Evolutionary conservation across 306 rosid genomes (phyloP).

Genomic region (Argentina anserina): DNA sequence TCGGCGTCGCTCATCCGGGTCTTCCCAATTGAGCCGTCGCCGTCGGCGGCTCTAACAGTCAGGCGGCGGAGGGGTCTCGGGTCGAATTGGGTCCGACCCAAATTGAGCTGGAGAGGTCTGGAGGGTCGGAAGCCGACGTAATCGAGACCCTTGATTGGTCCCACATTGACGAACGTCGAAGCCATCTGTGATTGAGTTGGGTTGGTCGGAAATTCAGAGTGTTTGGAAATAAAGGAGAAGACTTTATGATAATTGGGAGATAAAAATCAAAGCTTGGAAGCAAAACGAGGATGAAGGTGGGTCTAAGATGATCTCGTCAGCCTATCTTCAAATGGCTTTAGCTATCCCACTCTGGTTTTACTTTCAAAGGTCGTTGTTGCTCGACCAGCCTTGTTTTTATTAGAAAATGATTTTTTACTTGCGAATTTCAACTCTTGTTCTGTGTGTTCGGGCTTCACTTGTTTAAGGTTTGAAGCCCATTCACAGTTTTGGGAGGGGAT

Average conservation of each 20-base stretch:
- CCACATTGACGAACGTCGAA: conserved; percentile 45
- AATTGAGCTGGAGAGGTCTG: conserved; percentile 22
- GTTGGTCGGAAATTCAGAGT: background rate
- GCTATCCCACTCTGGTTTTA: background rate
- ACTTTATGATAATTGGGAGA: conserved; percentile 1
- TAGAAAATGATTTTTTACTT: background rate
- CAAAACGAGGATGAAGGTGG: background rate
- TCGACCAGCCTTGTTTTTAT: background rate
- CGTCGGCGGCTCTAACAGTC: conserved; percentile 46
- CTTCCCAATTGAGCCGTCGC: conserved; percentile 32
- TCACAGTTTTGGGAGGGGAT: background rate
- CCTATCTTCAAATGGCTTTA: conserved; percentile 2
- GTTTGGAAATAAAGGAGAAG: background rate
- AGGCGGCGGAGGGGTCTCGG: conserved; percentile 31
- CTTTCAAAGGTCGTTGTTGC: background rate
- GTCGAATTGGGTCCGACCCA: conserved; percentile 30
- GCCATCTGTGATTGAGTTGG: conserved; percentile 34
- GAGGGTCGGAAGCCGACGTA: conserved; percentile 42
- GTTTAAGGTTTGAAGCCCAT: background rate
- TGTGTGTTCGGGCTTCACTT: background rate
- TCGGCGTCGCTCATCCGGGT: conserved; percentile 55
- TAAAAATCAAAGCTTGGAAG: conserved; percentile 16
- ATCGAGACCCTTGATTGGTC: conserved; percentile 40
- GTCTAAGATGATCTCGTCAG: background rate
- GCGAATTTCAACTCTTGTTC: background rate